Evolutionary conservation across 179 eudicot species (phyloP).

Genomic region (Silene vulgaris): DNA sequence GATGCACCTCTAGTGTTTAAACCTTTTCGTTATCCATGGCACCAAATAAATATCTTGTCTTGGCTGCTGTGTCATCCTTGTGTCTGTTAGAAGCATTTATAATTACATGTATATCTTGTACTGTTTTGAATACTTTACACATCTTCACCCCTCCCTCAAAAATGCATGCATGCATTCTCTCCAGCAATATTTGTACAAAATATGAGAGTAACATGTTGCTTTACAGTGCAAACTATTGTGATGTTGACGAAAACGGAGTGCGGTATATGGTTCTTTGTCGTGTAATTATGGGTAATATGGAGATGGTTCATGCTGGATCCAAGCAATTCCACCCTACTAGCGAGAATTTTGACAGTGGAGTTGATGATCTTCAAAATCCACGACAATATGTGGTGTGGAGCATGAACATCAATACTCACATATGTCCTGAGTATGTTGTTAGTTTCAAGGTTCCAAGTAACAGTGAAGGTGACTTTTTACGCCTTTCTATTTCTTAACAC

Average conservation of each 20-base stretch:
- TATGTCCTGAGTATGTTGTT: constrained; percentile 73
- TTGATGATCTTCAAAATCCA: constrained; percentile 78
- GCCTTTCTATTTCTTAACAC: constrained; percentile 16
- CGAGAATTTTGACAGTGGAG: constrained; percentile 81
- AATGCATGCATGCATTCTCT: not conserved
- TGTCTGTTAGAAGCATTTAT: no score
- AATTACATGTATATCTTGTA: no score
- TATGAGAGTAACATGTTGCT: constrained; percentile 26
- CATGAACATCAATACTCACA: constrained; percentile 78
- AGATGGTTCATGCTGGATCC: constrained; percentile 69
- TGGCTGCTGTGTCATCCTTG: no score
- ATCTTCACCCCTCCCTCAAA: not conserved
- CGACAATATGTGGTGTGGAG: constrained; percentile 69
- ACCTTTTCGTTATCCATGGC: no score
- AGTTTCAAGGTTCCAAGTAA: constrained; percentile 67
- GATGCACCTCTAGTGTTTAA: no score
- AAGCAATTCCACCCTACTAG: constrained; percentile 81
- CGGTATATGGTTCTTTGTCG: constrained; percentile 77
- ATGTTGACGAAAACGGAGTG: constrained; percentile 96
- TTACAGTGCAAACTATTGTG: constrained; percentile 65
- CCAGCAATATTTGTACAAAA: constrained; percentile 6
- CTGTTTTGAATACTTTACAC: not conserved
- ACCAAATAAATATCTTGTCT: no score
- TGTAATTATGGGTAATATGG: constrained; percentile 92
- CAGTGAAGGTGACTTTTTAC: constrained; percentile 54